Evolutionary conservation across 495 filamentous ascomycete genomes (phyloP).

Genomic region (Penicillium ochrochloron): DNA sequence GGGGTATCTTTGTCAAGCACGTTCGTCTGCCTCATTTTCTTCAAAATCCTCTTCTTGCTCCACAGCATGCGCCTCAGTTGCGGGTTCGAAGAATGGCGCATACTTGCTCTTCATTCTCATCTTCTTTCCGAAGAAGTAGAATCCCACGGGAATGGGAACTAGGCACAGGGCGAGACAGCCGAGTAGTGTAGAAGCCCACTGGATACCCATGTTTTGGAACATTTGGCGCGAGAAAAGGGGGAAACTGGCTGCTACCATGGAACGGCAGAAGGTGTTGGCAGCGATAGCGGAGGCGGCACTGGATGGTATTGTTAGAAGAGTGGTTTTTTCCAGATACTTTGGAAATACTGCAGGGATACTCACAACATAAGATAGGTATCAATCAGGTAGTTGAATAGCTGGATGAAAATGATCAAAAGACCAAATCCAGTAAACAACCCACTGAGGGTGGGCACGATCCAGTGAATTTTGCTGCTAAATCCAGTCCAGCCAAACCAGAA

Average conservation of each 20-base stretch:
- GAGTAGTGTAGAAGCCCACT: conserved; percentile 78
- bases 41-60: conserved; percentile 24
- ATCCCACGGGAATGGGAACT: conserved; percentile 68
- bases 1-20: background rate
- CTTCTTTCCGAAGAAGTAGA: conserved; percentile 45
- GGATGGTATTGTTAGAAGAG: conserved; percentile 6
- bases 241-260: conserved; percentile 74
- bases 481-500: conserved; percentile 90
- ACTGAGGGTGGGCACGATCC: conserved; percentile 82
- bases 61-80: conserved; percentile 23
- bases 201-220: conserved; percentile 75
- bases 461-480: conserved; percentile 70
- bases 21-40: conserved; percentile 9
- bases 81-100: conserved; percentile 59
- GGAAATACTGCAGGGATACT: conserved; percentile 30
- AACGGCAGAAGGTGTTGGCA: conserved; percentile 86
- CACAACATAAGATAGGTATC: conserved; percentile 90
- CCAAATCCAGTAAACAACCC: conserved; percentile 66
- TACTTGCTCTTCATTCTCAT: conserved; percentile 44
- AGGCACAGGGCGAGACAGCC: conserved; percentile 71
- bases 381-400: conserved; percentile 83
- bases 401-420: conserved; percentile 81
- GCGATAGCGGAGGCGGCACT: conserved; percentile 83
- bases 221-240: conserved; percentile 82
- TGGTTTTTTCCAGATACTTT: background rate